Percentiles rank a stretch among this genome's conserved stretches.
phyloP scores from a whole-genome alignment of 2,329 filamentous ascomycete genomes.

The Colletotrichum liriopes region DNA sequence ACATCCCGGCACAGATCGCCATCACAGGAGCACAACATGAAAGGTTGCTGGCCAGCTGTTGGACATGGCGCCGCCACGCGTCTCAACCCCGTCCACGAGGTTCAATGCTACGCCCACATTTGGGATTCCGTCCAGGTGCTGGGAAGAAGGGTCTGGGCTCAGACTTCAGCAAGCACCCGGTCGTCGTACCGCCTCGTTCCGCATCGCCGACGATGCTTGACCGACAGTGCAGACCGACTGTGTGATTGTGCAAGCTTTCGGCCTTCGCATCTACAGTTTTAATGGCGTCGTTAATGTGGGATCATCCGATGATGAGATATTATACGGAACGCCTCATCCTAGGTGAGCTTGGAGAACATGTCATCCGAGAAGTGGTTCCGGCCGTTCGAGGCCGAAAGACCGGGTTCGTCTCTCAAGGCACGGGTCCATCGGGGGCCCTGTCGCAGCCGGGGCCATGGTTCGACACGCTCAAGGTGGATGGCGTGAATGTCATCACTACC shows the following conservation, averaged over 20 bases:
- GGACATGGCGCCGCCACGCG: conserved; percentile 37
- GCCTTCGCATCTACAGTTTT: not conserved
- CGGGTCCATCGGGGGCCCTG: not conserved
- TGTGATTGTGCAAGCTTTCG: not conserved
- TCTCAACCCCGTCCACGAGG: conserved; percentile 23
- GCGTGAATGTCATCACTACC: not conserved
- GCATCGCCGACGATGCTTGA: not conserved
- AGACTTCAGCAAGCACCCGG: conserved; percentile 1
- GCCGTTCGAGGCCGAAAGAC: not conserved
- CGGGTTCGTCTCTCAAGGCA: conserved; percentile 7
- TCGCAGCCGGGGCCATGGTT: not conserved
- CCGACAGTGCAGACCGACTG: not conserved
- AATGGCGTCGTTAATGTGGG: not conserved
- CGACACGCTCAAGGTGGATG: not conserved
- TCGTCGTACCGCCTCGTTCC: not conserved
- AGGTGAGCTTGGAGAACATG: not conserved
- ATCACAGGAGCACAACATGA: conserved; percentile 4
- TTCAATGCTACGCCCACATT: conserved; percentile 25
- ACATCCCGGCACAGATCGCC: conserved; percentile 32
- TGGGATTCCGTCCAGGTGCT: conserved; percentile 11
- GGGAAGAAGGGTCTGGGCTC: not conserved
- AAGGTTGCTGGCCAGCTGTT: conserved; percentile 24
- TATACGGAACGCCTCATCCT: not conserved
- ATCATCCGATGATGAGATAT: conserved; percentile 19
- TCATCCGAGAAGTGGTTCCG: conserved; percentile 16